These are phyloP conservation scores for Dendrobium catenatum DNA, from an alignment of 106 monocot genomes.

Conservation along the genomic window DNA sequence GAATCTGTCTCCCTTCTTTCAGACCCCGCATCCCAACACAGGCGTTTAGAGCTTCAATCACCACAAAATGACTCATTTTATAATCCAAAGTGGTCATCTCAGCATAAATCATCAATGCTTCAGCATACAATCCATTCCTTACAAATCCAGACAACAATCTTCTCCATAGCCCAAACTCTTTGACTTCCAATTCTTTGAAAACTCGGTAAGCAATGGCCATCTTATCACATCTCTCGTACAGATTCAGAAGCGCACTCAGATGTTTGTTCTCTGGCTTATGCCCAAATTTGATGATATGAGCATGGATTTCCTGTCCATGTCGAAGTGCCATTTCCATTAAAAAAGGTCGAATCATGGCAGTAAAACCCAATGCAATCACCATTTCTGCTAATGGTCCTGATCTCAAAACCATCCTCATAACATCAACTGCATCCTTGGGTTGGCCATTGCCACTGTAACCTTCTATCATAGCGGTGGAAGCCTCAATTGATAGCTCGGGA, in stretches of 20 bases:
- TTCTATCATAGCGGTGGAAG: conserved; percentile 49
- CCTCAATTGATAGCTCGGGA: conserved; percentile 7
- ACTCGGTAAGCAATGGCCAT: conserved; percentile 18
- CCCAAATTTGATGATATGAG: conserved; percentile 29
- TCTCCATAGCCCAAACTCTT: conserved; percentile 16
- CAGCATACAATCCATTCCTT: conserved; percentile 16
- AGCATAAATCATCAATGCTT: conserved; percentile 20
- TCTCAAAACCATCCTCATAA: conserved; percentile 12
- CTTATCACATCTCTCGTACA: conserved; percentile 38
- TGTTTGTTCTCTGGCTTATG: conserved; percentile 25
- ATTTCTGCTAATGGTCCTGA: not conserved
- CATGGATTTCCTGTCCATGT: conserved; percentile 38
- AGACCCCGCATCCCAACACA: conserved; percentile 19
- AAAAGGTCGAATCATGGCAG: conserved; percentile 24
- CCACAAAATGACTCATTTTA: conserved; percentile 7
- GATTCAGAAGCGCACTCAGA: conserved; percentile 9
- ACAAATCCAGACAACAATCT: conserved; percentile 31
- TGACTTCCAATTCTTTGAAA: conserved; percentile 14
- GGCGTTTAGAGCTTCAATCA: conserved; percentile 17
- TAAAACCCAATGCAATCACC: conserved; percentile 18
- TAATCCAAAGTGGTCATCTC: conserved; percentile 18
- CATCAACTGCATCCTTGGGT: conserved; percentile 14
- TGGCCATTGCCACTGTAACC: conserved; percentile 30
- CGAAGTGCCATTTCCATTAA: conserved; percentile 19
- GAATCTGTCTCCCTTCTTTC: conserved; percentile 36